Conservation (phyloP, 345 rosid genomes). For the Rhizophora apiculata region DNA sequence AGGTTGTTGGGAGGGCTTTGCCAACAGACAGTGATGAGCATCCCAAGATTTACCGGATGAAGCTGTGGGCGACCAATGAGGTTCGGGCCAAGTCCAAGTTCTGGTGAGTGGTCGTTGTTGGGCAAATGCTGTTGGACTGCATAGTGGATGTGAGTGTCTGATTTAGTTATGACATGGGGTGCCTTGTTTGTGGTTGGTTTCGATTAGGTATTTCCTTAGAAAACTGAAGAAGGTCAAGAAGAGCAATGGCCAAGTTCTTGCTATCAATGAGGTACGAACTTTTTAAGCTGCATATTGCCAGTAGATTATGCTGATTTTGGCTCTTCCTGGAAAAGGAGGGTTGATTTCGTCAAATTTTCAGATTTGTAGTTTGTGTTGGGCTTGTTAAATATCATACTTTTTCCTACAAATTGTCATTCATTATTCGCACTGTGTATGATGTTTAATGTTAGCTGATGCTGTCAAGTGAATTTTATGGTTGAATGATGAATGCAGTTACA, state of each 20-base stretch:
- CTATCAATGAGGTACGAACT: conserved; percentile 46
- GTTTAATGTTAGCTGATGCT: no score
- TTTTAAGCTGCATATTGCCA: no score
- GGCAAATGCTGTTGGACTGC: background rate
- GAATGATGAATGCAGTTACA: no score
- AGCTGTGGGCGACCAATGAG: conserved; percentile 65
- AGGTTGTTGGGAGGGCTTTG: conserved; percentile 63
- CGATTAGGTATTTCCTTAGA: conserved; percentile 46
- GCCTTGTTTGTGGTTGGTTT: background rate
- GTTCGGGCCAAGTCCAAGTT: conserved; percentile 60
- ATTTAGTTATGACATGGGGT: background rate
- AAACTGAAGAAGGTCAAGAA: conserved; percentile 56
- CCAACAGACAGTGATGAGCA: conserved; percentile 57
- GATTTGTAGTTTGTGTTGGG: no score
- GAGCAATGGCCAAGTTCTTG: conserved; percentile 51
- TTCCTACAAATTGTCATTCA: no score
- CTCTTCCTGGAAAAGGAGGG: no score
- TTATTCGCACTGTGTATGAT: no score
- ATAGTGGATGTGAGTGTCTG: background rate
- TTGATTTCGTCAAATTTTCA: no score
- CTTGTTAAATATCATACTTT: no score
- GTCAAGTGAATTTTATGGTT: no score
- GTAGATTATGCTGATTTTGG: no score
- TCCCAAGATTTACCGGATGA: conserved; percentile 55
- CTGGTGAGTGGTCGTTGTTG: conserved; percentile 35